Conservation (phyloP, 345 rosid genomes). For the Euphorbia peplus region DNA sequence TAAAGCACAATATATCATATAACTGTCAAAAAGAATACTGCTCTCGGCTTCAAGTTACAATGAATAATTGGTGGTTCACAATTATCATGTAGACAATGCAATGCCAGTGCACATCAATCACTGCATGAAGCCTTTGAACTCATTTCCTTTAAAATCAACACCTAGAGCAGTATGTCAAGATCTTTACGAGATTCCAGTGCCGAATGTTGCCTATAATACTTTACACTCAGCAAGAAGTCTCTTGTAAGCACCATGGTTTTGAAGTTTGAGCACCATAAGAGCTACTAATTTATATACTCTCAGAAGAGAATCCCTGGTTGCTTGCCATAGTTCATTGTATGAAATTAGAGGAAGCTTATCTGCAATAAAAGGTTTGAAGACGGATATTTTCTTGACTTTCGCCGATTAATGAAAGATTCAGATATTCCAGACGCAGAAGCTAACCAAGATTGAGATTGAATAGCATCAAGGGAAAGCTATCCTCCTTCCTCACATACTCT, state of each 20-base stretch:
- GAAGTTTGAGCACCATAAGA: conserved; percentile 13
- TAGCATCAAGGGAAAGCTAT: too few relatives aligned
- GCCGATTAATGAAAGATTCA: too few relatives aligned
- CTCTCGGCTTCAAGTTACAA: conserved; percentile 24
- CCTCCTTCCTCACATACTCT: conserved; percentile 37
- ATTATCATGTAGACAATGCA: neutral
- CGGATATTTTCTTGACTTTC: too few relatives aligned
- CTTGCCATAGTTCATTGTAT: neutral
- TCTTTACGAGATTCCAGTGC: conserved; percentile 11
- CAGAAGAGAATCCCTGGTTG: conserved; percentile 1
- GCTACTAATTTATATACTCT: neutral
- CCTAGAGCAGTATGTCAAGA: conserved; percentile 7
- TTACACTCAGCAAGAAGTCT: conserved; percentile 9
- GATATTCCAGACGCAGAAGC: too few relatives aligned
- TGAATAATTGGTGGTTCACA: conserved; percentile 8
- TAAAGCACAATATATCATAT: too few relatives aligned
- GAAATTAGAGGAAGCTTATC: neutral
- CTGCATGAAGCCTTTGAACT: conserved; percentile 7
- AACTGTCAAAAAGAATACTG: conserved; percentile 8
- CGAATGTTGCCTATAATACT: neutral
- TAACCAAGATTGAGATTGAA: too few relatives aligned
- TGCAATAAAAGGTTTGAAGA: too few relatives aligned
- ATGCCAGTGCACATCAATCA: conserved; percentile 1
- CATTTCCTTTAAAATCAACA: conserved; percentile 2
- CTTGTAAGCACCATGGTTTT: neutral